Conservation (phyloP, 345 rosid genomes). For the Salix arbutifolia region DNA sequence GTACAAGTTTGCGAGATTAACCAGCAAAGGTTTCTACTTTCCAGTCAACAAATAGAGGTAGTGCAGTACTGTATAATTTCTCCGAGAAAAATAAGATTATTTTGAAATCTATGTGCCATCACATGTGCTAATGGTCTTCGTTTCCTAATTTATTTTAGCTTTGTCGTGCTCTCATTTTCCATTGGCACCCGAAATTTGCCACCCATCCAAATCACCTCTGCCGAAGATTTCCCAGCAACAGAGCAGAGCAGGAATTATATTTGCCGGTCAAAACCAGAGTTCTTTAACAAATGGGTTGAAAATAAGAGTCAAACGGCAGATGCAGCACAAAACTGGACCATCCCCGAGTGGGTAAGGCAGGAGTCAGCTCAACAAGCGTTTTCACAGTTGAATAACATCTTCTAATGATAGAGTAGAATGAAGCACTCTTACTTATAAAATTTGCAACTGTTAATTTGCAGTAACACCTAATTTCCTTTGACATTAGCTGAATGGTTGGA, state of each 20-base stretch:
- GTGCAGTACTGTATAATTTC: neutral
- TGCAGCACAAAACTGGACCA: neutral
- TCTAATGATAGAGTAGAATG: constrained; percentile 12
- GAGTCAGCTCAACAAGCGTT: constrained; percentile 21
- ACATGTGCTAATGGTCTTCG: neutral
- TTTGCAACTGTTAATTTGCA: constrained; percentile 20
- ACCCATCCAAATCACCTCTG: neutral
- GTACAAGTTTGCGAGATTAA: neutral
- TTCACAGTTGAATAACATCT: constrained; percentile 12
- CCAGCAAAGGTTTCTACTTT: neutral
- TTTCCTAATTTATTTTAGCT: neutral
- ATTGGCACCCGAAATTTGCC: neutral
- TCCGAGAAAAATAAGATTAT: neutral
- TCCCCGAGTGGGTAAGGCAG: constrained; percentile 24
- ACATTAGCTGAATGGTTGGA: constrained; percentile 8
- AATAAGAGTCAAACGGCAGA: constrained; percentile 3
- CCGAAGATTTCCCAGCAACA: neutral
- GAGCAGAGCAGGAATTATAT: neutral
- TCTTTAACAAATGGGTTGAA: neutral
- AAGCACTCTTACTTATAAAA: neutral
- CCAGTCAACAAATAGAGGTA: neutral
- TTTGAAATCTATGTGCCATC: neutral
- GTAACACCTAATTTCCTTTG: constrained; percentile 37
- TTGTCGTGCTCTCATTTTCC: neutral
- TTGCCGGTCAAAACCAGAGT: constrained; percentile 14